Evolutionary conservation across 257 asterid species (phyloP).

Genomic region (Agastache rugosa): DNA sequence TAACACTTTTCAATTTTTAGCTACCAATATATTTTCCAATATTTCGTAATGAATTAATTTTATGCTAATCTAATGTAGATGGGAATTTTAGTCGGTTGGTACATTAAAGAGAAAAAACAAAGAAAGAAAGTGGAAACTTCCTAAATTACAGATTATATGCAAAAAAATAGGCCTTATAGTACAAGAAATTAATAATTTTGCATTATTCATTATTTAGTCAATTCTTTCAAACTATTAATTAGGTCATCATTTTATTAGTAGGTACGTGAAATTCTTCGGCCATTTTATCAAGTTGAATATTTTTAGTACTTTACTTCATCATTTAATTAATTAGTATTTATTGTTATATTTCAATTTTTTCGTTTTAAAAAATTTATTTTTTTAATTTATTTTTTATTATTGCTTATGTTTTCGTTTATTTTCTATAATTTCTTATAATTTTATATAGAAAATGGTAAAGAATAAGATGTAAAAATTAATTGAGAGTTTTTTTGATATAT

Average conservation of each 20-base stretch:
- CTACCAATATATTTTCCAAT: not conserved
- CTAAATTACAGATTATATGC: not conserved
- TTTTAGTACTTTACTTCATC: too few species aligned
- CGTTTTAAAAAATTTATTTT: too few species aligned
- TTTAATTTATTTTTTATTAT: too few species aligned
- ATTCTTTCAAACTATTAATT: not conserved
- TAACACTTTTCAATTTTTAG: not conserved
- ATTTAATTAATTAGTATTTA: too few species aligned
- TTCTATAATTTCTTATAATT: too few species aligned
- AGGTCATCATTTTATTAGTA: not conserved
- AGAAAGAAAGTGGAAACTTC: not conserved
- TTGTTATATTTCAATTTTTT: too few species aligned
- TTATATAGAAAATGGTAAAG: too few species aligned
- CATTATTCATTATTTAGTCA: not conserved
- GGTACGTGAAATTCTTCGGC: not conserved
- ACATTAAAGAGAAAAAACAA: not conserved
- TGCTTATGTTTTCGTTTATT: too few species aligned
- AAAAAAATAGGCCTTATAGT: not conserved
- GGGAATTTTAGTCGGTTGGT: not conserved
- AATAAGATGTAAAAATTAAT: too few species aligned
- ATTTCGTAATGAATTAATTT: not conserved
- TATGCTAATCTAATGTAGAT: not conserved
- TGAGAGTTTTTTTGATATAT: too few species aligned
- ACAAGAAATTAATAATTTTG: not conserved
- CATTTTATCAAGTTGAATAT: not conserved